Evolutionary conservation across 2,329 filamentous ascomycete species (phyloP).

Genomic region (Metarhizium sp.): DNA sequence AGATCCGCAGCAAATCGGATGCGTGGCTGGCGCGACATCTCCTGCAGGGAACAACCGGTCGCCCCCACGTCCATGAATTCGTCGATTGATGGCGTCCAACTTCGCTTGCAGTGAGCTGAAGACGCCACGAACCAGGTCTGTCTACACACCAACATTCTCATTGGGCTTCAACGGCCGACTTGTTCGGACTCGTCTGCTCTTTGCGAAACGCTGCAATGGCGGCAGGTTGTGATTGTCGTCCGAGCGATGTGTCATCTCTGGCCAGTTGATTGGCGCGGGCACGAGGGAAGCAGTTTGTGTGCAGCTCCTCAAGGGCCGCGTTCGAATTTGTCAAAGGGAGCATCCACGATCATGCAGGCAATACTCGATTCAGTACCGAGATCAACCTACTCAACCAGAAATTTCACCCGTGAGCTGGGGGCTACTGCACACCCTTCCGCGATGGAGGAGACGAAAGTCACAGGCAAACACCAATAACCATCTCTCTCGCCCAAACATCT

Average conservation of each 20-base stretch:
- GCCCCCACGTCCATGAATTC: background rate
- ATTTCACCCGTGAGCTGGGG: background rate
- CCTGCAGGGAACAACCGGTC: background rate
- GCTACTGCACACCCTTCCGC: too few species aligned
- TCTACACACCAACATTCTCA: background rate
- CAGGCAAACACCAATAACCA: too few species aligned
- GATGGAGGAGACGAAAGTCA: too few species aligned
- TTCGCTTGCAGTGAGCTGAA: slow-evolving; percentile 1
- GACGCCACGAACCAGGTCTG: background rate
- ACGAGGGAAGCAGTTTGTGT: background rate
- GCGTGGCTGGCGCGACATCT: slow-evolving; percentile 1
- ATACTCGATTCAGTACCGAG: background rate
- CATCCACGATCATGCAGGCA: background rate
- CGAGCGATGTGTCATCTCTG: background rate
- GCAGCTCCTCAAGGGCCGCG: background rate
- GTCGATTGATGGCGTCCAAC: background rate
- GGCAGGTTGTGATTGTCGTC: background rate
- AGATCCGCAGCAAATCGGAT: background rate
- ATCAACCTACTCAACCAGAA: background rate
- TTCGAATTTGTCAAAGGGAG: background rate
- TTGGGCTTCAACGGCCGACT: background rate
- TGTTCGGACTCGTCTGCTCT: background rate
- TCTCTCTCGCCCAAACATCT: too few species aligned
- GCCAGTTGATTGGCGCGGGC: background rate
- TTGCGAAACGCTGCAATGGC: background rate